A percentile compares a stretch with the other conserved stretches of the same genome.
Evolutionary conservation across 164 flowering plant genomes (phyloP).

Genomic region (Aristolochia contorta): DNA sequence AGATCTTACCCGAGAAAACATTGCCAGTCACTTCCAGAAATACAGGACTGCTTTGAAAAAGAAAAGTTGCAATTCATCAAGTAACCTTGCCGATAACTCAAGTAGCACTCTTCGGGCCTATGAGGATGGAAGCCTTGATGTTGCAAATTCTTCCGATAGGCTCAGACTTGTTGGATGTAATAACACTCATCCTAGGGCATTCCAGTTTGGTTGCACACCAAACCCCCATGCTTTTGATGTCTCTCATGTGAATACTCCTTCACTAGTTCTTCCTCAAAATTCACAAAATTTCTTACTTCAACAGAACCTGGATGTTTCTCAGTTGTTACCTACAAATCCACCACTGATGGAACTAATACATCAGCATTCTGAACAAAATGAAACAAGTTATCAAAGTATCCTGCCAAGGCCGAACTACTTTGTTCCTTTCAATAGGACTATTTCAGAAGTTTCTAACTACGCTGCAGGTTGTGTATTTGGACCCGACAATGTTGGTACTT

Average conservation of each 20-base stretch:
- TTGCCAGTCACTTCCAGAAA: conserved; percentile 17
- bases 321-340: background rate
- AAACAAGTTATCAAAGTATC: background rate
- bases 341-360: background rate
- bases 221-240: too few species aligned
- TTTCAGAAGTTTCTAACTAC: background rate
- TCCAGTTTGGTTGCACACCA: too few species aligned
- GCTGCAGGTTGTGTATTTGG: background rate
- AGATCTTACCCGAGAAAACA: too few species aligned
- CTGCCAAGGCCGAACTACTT: too few species aligned
- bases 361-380: background rate
- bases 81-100: too few species aligned
- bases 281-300: background rate
- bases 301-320: background rate
- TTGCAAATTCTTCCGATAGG: background rate
- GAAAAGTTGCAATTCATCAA: conserved; percentile 2
- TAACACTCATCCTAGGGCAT: too few species aligned
- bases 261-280: background rate
- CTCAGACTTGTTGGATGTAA: too few species aligned
- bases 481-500: background rate
- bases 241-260: too few species aligned
- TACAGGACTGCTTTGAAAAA: conserved; percentile 15
- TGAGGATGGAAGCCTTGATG: conserved; percentile 1
- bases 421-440: background rate
- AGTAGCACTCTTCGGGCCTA: background rate